Percentiles rank a stretch among this genome's conserved stretches.
Evolutionary conservation across 495 filamentous ascomycete species (phyloP).

Genomic region (Tuber melanosporum): DNA sequence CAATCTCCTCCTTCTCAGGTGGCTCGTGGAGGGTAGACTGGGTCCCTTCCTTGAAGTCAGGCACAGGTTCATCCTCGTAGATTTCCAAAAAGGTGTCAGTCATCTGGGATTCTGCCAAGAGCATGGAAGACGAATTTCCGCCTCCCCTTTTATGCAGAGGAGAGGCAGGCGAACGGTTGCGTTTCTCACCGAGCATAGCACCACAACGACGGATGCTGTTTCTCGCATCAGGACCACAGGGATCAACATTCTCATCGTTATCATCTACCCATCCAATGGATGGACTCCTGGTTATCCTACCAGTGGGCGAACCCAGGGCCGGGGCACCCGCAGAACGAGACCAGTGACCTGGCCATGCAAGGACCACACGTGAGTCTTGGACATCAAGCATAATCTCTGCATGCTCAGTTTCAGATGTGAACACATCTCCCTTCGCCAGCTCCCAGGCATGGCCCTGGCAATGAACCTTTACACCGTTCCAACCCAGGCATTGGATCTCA

Average conservation of each 20-base stretch:
- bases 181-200: slow-evolving; percentile 28
- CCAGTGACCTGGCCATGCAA: slow-evolving; percentile 68
- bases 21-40: slow-evolving; percentile 12
- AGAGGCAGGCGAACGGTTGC: slow-evolving; percentile 19
- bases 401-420: slow-evolving; percentile 81
- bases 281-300: slow-evolving; percentile 35
- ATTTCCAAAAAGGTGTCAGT: slow-evolving; percentile 46
- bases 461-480: slow-evolving; percentile 92
- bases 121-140: slow-evolving; percentile 33
- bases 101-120: slow-evolving; percentile 36
- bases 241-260: slow-evolving; percentile 41
- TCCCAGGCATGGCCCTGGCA: slow-evolving; percentile 85
- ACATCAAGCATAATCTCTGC: slow-evolving; percentile 94
- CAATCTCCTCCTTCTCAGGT: slow-evolving; percentile 45
- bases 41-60: slow-evolving; percentile 29
- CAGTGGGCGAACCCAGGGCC: slow-evolving; percentile 30
- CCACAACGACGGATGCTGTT: slow-evolving; percentile 28
- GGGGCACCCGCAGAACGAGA: slow-evolving; percentile 27
- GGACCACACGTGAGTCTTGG: slow-evolving; percentile 78
- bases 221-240: slow-evolving; percentile 34
- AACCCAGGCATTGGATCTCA: slow-evolving; percentile 82
- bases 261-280: slow-evolving; percentile 39
- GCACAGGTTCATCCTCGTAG: slow-evolving; percentile 53
- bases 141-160: slow-evolving; percentile 21
- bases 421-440: slow-evolving; percentile 77